Conservation (phyloP, 768 basidiomycete genomes). For the Xerocomellus amylosporus region DNA sequence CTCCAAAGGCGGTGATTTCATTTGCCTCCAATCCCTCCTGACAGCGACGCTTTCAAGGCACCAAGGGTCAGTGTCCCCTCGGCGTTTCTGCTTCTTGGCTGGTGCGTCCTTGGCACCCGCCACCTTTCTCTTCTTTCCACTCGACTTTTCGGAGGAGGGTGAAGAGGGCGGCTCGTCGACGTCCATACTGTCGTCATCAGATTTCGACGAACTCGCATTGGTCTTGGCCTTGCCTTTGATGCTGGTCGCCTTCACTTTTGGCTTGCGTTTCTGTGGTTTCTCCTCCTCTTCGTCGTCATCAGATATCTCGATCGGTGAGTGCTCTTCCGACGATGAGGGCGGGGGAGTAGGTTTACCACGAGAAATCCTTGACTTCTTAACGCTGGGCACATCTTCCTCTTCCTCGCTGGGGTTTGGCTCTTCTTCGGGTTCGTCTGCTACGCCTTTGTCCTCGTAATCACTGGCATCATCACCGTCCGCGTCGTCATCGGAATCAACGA, state of each 20-base stretch:
- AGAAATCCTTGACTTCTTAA: conserved; percentile 22
- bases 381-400: conserved; percentile 20
- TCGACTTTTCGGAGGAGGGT: conserved; percentile 35
- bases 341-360: conserved; percentile 27
- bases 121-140: conserved; percentile 46
- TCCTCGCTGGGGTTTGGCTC: conserved; percentile 26
- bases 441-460: conserved; percentile 33
- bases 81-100: conserved; percentile 58
- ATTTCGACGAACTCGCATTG: conserved; percentile 31
- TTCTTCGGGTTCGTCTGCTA: conserved; percentile 40
- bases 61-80: conserved; percentile 72
- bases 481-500: conserved; percentile 54
- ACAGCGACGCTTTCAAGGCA: conserved; percentile 62
- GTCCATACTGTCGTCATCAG: conserved; percentile 52
- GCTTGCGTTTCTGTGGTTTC: conserved; percentile 34
- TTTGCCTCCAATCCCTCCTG: conserved; percentile 69
- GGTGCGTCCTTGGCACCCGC: conserved; percentile 32
- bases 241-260: conserved; percentile 17
- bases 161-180: conserved; percentile 47
- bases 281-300: conserved; percentile 28
- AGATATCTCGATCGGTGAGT: conserved; percentile 19
- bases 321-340: conserved; percentile 34
- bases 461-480: conserved; percentile 31
- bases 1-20: conserved; percentile 83
- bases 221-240: conserved; percentile 24